Percentiles rank a stretch among this genome's conserved stretches.
phyloP scores from a whole-genome alignment of 176 grass and related monocot genomes.

The Oryza brachyantha region DNA sequence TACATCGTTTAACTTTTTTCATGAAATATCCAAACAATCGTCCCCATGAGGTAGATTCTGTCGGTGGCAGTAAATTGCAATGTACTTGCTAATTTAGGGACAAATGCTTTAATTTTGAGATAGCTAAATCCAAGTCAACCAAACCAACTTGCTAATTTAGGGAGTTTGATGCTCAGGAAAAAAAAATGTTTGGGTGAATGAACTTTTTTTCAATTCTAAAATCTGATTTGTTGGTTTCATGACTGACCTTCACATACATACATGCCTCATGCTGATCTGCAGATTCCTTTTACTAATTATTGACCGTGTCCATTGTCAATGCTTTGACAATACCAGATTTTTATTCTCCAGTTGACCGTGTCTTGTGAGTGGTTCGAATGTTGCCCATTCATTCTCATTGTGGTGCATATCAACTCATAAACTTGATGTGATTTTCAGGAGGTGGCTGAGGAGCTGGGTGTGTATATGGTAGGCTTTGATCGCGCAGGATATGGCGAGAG shows the following conservation, averaged over 20 bases:
- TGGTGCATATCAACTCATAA: background rate
- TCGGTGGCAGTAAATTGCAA: background rate
- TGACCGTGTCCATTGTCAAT: background rate
- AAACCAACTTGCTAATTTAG: background rate
- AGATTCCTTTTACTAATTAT: background rate
- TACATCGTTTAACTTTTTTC: too few relatives aligned
- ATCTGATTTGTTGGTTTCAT: background rate
- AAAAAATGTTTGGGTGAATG: background rate
- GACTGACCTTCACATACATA: background rate
- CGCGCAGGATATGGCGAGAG: slow-evolving; percentile 70
- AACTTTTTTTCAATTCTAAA: background rate
- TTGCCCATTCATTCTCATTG: background rate
- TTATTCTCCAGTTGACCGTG: background rate
- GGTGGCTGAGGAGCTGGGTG: slow-evolving; percentile 60
- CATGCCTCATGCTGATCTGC: background rate
- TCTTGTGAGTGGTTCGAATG: background rate
- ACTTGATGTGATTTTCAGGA: slow-evolving; percentile 31
- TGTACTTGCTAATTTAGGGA: background rate
- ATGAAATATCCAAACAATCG: too few relatives aligned
- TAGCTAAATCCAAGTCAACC: background rate
- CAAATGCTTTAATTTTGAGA: background rate
- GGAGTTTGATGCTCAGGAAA: background rate
- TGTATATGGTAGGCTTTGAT: slow-evolving; percentile 77
- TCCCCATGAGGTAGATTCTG: background rate
- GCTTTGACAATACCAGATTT: background rate